Conservation (phyloP, 2,329 filamentous ascomycete species). For the Cladosporium sp. region DNA sequence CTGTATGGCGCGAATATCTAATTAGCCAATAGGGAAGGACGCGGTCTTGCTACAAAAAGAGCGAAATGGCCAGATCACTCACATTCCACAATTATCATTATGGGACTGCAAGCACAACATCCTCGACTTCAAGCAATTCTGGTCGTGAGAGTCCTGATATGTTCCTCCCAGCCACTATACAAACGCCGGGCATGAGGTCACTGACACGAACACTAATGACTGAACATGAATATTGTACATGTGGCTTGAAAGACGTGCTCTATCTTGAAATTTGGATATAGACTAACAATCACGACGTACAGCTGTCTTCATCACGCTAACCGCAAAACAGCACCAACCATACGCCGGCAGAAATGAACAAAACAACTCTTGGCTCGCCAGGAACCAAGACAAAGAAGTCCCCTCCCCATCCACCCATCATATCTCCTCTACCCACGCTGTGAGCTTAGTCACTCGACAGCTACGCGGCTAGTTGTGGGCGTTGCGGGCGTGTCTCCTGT, state of each 20-base stretch:
- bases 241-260: not conserved
- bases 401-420: not conserved
- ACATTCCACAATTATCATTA: too few relatives aligned
- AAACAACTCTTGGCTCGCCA: not conserved
- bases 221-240: too few relatives aligned
- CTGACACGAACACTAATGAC: too few relatives aligned
- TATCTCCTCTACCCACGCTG: not conserved
- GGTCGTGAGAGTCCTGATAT: too few relatives aligned
- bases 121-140: too few relatives aligned
- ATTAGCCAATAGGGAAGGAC: too few relatives aligned
- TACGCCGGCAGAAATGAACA: not conserved
- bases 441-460: not conserved
- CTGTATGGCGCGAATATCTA: too few relatives aligned
- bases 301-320: not conserved
- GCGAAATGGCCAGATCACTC: too few relatives aligned
- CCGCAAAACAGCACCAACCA: not conserved
- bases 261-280: constrained; percentile 1
- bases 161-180: too few relatives aligned
- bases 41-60: too few relatives aligned
- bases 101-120: too few relatives aligned
- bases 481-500: not conserved
- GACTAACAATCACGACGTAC: not conserved
- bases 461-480: not conserved
- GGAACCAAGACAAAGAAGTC: constrained; percentile 1
- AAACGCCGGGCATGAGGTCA: too few relatives aligned